Evolutionary conservation across 768 basidiomycete species (phyloP).

Genomic region (Mycena pura): DNA sequence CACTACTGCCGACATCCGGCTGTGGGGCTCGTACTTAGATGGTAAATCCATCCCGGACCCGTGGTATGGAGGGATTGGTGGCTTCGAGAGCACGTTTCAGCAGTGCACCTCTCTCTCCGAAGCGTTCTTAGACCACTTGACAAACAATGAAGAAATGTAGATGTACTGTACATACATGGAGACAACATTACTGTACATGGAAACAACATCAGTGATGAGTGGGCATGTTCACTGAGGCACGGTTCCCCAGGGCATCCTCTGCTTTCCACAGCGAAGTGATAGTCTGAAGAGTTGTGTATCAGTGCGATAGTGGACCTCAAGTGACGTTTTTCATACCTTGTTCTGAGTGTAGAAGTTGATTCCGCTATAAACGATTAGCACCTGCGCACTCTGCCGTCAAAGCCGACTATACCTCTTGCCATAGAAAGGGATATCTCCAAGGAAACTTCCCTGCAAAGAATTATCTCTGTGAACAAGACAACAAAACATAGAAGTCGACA

Average conservation of each 20-base stretch:
- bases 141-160: conserved; percentile 24
- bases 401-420: conserved; percentile 69
- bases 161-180: conserved; percentile 6
- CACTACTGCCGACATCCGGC: conserved; percentile 66
- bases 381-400: background rate
- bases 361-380: conserved; percentile 54
- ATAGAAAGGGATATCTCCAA: conserved; percentile 92
- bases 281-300: conserved; percentile 76
- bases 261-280: conserved; percentile 92
- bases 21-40: conserved; percentile 86
- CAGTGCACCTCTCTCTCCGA: conserved; percentile 78
- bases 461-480: background rate
- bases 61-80: conserved; percentile 79
- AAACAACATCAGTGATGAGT: conserved; percentile 62
- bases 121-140: conserved; percentile 75
- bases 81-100: conserved; percentile 79
- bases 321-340: conserved; percentile 67
- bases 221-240: conserved; percentile 88
- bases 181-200: background rate
- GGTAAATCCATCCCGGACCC: conserved; percentile 80
- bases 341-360: conserved; percentile 97
- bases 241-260: conserved; percentile 80
- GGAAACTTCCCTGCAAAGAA: conserved; percentile 61
- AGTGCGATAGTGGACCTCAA: no score
- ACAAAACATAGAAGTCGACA: background rate